Base-by-base conservation (phyloP, 768 basidiomycete genomes). In the Multifurca ochricompacta region DNA sequence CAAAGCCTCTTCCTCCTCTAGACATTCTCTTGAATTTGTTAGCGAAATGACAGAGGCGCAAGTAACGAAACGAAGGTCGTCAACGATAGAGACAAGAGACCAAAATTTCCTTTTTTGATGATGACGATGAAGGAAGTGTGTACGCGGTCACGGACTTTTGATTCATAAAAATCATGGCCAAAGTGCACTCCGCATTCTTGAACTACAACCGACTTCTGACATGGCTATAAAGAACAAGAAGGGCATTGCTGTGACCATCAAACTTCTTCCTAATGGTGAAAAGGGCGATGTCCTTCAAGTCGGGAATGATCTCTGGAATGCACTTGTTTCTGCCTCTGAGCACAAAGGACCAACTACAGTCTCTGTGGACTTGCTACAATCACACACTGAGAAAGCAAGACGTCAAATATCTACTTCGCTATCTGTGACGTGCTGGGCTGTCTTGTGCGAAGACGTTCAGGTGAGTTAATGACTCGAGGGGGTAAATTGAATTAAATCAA, bases 1-100 rank as follows among this genome's bases (percentile, higher is more conserved):
- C 61, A 32, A 74, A 68, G 64, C 68, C 69, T 40, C 61, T 46
- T 47, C 73, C 70, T 56, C 82, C 79, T 58, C 83, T 74, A 68
- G 64, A 76, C 78, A 81, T 80, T 64, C 31, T 54, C n/a, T 27
- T 16, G 16, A 41, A 36, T 47, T 40, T 44, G 18, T 19, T 37
- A 23, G 37, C 37, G 41, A 45, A n/a, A 27, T 31, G 44, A n/a
- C 28, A 11, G 19, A 45, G 30, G n/a, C 1, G 2, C 14, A 27
- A 16, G 18, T 28, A 19, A 10, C 27, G 16, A 31, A 21, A n/a
- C 44, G 44, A 45, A 18, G 9, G 37, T 35, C 13, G 14, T 21
- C 6, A 35, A 4, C 25, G 41, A 16, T 16, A 5, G 41, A 35
- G n/a, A n/a, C 13, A 23, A 39, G 28, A 39, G 19, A 3, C 28